Conservation (phyloP, 148 eudicot species). For the Oxyria digyna region DNA sequence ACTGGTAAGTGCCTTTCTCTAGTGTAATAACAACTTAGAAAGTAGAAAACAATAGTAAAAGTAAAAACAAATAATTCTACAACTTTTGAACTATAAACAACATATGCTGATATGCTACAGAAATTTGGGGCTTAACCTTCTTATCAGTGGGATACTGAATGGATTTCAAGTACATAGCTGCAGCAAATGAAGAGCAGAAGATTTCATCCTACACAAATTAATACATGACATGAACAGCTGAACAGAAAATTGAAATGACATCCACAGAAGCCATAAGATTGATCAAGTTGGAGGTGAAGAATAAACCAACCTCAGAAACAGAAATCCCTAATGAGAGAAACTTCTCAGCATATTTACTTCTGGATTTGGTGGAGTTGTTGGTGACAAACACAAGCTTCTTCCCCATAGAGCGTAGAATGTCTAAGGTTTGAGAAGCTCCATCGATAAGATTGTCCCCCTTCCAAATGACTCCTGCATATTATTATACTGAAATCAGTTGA, state of each 20-base stretch:
- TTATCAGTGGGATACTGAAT: constrained; percentile 38
- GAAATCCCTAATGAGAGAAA: constrained; percentile 44
- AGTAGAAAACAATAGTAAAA: background rate
- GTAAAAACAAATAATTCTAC: background rate
- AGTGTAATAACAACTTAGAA: background rate
- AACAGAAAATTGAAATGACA: background rate
- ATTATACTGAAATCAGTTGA: background rate
- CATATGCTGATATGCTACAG: background rate
- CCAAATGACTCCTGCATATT: constrained; percentile 47
- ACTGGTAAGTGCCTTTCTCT: background rate
- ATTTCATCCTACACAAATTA: constrained; percentile 46
- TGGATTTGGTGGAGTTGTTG: constrained; percentile 51
- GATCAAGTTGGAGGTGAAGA: background rate
- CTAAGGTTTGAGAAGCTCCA: constrained; percentile 42
- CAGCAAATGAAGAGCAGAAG: constrained; percentile 54
- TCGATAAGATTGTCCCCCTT: constrained; percentile 55
- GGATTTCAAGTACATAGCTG: constrained; percentile 44
- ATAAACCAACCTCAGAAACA: constrained; percentile 34
- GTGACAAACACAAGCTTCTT: constrained; percentile 56
- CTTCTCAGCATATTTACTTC: constrained; percentile 42
- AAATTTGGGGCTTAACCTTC: constrained; percentile 22
- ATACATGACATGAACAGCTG: background rate
- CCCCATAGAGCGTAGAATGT: constrained; percentile 48
- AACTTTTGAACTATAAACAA: background rate
- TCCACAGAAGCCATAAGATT: background rate